Percentiles rank a stretch among this genome's conserved stretches.
Evolutionary conservation across 2,329 filamentous ascomycete species (phyloP).

Genomic region (Botrytis fragariae): DNA sequence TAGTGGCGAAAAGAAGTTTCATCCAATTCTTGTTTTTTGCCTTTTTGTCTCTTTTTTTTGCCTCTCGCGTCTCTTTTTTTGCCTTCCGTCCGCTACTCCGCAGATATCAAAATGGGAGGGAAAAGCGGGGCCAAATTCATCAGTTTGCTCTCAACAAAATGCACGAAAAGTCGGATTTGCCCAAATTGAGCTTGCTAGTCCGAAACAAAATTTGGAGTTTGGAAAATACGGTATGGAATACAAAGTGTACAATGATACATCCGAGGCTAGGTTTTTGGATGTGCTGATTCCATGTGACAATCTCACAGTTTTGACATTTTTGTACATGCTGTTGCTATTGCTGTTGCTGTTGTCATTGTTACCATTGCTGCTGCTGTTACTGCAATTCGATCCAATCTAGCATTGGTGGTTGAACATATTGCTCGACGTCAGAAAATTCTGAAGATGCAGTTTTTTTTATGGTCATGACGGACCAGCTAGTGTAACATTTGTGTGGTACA

Average conservation of each 20-base stretch:
- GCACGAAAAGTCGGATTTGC: neutral
- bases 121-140: neutral
- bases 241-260: neutral
- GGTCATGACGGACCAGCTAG: neutral
- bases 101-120: neutral
- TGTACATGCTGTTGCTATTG: neutral
- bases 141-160: conserved; percentile 10
- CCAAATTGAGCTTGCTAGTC: conserved; percentile 5
- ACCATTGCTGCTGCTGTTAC: neutral
- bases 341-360: neutral
- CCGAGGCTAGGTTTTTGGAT: neutral
- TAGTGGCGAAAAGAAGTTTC: neutral
- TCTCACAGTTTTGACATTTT: neutral
- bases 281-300: neutral
- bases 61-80: neutral
- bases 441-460: neutral
- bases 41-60: neutral
- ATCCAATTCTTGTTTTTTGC: neutral
- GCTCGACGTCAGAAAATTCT: neutral
- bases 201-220: neutral
- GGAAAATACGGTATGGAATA: neutral
- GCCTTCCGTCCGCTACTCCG: neutral
- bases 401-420: neutral
- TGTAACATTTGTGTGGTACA: neutral
- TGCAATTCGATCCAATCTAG: neutral